Base-by-base conservation (phyloP, 805 yeast genomes). In the Hanseniaspora nectarophila region DNA sequence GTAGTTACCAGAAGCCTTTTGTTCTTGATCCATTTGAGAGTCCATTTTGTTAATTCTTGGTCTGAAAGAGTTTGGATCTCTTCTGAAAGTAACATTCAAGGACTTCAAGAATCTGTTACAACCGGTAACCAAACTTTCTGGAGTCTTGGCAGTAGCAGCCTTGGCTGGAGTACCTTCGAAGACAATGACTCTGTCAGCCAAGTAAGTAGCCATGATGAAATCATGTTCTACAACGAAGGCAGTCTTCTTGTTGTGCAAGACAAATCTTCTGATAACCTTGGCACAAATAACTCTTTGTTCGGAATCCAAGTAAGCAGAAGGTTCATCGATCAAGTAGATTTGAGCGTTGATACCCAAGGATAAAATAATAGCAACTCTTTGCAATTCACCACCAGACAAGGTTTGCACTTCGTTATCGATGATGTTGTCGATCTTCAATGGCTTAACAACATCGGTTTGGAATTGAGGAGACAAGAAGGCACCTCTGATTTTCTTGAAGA, bases 161-260 rank as follows among this genome's bases (percentile, higher is more conserved):
- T 77, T 76, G 26, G 97, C 87, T 51, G 99, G 97, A 58, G 71
- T 63, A 70, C 99, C 99, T 70, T 92, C 98, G 64, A 90, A 92
- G 54, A 92, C 97, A 78, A 92, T 90, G 62, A 92, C 99, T 66
- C 95, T 80, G 72, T 92, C 99, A 57, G 99, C 98, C 75, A 92
- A 78, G 69, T 92, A 92, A 16, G 99, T 92, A 58, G 98, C 97
- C 99, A 92, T 92, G 74, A 92, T 92, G 78, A 92, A 92, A 78
- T 92, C 99, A 81, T 92, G 99, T 82, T 92, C 99, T 55, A 92
- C 99, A 62, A 92, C 76, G 69, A 92, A 92, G n/a, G 99, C 98
- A 43, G 97, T 90, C 77, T 90, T 92, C 76, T 90, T 89, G 61
- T 96, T 80, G 67, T 92, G 98, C 67, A 92, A 73, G 64, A 92